Conservation (phyloP, 495 filamentous ascomycete species). For the Sporormia fimetaria region DNA sequence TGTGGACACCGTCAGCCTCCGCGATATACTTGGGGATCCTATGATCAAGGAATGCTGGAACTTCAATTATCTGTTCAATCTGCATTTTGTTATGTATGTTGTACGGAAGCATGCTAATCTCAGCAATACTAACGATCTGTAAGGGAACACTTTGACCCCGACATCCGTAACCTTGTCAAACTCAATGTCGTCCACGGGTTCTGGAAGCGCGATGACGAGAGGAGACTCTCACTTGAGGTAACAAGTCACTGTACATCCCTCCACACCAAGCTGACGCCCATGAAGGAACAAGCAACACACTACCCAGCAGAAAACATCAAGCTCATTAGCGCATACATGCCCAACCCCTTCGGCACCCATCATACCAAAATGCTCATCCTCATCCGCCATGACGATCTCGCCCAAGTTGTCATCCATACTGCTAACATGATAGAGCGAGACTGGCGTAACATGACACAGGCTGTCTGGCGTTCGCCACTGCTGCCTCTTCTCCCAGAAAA, state of each 20-base stretch:
- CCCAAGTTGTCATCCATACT: constrained; percentile 76
- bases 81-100: constrained; percentile 56
- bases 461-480: constrained; percentile 66
- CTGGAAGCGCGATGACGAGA: constrained; percentile 64
- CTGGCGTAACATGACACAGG: constrained; percentile 83
- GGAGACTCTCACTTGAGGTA: constrained; percentile 52
- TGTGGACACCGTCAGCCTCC: constrained; percentile 53
- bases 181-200: constrained; percentile 78
- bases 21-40: constrained; percentile 67
- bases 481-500: constrained; percentile 42
- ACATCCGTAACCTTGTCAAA: constrained; percentile 51
- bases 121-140: constrained; percentile 12
- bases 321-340: constrained; percentile 66
- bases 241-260: constrained; percentile 5
- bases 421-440: constrained; percentile 80
- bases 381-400: constrained; percentile 61
- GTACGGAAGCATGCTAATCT: background rate
- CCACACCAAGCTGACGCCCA: too few relatives aligned
- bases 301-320: constrained; percentile 57
- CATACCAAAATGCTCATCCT: constrained; percentile 81
- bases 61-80: constrained; percentile 78
- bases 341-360: constrained; percentile 80
- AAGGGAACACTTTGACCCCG: constrained; percentile 51
- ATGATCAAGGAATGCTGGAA: constrained; percentile 80
- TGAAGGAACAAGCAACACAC: constrained; percentile 46